Evolutionary conservation across 352 stramenopile genomes (phyloP).

Genomic region (Phytopythium chamaehyphon): DNA sequence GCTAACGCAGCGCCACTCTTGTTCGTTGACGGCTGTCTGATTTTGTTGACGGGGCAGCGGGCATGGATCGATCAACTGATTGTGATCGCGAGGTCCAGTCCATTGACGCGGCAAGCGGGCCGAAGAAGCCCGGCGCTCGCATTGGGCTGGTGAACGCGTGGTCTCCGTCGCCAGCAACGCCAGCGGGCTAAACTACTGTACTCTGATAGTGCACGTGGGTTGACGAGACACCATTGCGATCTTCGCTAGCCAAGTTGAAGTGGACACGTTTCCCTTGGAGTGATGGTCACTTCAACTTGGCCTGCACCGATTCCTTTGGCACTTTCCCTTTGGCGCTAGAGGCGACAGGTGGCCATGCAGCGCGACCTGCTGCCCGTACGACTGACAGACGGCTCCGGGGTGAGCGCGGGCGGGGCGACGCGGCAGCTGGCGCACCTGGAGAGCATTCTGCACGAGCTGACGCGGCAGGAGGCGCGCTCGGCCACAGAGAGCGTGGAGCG

Average conservation of each 20-base stretch:
- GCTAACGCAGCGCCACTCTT: too few species aligned
- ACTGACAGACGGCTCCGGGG: neutral
- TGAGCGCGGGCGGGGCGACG: conserved; percentile 4
- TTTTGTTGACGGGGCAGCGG: too few species aligned
- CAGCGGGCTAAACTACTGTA: too few species aligned
- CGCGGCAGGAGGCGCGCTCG: conserved; percentile 39
- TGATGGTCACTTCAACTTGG: conserved; percentile 5
- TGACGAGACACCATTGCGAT: too few species aligned
- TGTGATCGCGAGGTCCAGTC: too few species aligned
- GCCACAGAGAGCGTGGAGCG: conserved; percentile 40
- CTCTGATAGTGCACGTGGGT: too few species aligned
- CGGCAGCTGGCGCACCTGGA: conserved; percentile 43
- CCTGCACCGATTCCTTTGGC: neutral
- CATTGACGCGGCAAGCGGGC: too few species aligned
- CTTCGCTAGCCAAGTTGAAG: neutral
- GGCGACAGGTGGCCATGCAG: neutral
- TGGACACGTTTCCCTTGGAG: neutral
- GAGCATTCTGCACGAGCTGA: conserved; percentile 49
- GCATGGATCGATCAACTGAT: too few species aligned
- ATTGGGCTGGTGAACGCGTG: too few species aligned
- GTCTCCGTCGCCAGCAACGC: too few species aligned
- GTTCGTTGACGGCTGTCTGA: too few species aligned
- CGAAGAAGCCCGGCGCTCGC: too few species aligned
- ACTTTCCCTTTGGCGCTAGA: neutral
- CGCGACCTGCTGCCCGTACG: neutral